Evolutionary conservation across 345 rosid species (phyloP).

Genomic region (Carallia pectinifolia): DNA sequence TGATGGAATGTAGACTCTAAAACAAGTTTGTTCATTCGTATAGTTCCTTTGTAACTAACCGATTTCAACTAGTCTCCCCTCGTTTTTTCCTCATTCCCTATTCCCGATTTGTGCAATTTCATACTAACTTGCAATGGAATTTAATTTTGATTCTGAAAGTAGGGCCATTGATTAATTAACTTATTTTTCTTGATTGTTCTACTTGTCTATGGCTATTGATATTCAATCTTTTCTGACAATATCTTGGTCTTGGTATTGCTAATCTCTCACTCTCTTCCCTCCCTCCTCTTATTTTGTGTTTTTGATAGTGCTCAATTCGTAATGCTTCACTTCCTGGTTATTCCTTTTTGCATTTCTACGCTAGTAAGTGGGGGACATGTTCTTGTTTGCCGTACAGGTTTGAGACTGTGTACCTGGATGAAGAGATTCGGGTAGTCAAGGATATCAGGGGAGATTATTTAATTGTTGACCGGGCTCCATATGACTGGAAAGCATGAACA

Average conservation of each 20-base stretch:
- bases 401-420: slow-evolving; percentile 59
- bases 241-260: neutral
- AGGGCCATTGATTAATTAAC: neutral
- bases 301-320: too few relatives aligned
- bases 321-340: too few relatives aligned
- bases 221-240: neutral
- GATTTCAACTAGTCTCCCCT: too few relatives aligned
- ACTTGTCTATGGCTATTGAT: neutral
- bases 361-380: neutral
- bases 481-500: slow-evolving; percentile 51
- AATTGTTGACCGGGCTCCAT: slow-evolving; percentile 64
- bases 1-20: too few relatives aligned
- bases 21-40: too few relatives aligned
- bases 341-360: neutral
- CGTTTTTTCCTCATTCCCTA: too few relatives aligned
- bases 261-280: neutral
- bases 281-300: neutral
- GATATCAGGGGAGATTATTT: slow-evolving; percentile 77
- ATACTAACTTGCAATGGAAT: neutral
- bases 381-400: slow-evolving; percentile 42
- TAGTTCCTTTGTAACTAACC: too few relatives aligned
- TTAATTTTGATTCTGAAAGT: neutral
- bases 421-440: slow-evolving; percentile 71
- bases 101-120: neutral
- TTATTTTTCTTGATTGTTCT: neutral